A percentile compares a stretch with the other conserved stretches of the same genome.
Conservation (phyloP, 225 moss, liverwort and hornwort genomes). For the Lunularia cruciata region DNA sequence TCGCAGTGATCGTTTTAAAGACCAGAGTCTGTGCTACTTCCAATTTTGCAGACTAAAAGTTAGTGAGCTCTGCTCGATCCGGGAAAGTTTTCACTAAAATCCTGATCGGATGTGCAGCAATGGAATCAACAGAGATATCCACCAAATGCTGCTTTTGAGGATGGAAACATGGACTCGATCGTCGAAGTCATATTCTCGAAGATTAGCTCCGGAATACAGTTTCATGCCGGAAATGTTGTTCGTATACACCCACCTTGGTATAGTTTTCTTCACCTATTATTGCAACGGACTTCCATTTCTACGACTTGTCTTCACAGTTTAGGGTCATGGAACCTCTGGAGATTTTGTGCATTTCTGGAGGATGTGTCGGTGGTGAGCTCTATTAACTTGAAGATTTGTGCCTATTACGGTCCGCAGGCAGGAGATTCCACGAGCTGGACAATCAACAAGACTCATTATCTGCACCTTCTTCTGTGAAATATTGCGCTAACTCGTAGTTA, state of each 20-base stretch:
- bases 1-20: no score
- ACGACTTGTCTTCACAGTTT: no score
- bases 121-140: background rate
- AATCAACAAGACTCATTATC: conserved; percentile 21
- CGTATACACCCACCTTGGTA: conserved; percentile 44
- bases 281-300: no score
- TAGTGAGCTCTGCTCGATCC: no score
- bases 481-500: background rate
- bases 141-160: background rate
- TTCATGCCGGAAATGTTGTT: conserved; percentile 35
- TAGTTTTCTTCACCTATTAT: no score
- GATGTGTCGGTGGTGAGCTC: background rate
- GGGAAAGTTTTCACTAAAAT: no score
- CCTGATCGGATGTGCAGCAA: conserved; percentile 19
- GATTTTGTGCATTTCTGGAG: background rate
- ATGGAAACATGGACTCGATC: background rate
- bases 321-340: background rate
- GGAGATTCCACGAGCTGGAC: conserved; percentile 26
- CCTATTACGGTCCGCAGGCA: conserved; percentile 27
- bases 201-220: conserved; percentile 27
- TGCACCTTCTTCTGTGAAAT: conserved; percentile 38
- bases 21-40: no score
- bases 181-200: conserved; percentile 37
- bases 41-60: no score
- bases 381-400: background rate